Base-by-base conservation (phyloP, 192 early-diverging fungal species). In the Coemansia sp. region DNA sequence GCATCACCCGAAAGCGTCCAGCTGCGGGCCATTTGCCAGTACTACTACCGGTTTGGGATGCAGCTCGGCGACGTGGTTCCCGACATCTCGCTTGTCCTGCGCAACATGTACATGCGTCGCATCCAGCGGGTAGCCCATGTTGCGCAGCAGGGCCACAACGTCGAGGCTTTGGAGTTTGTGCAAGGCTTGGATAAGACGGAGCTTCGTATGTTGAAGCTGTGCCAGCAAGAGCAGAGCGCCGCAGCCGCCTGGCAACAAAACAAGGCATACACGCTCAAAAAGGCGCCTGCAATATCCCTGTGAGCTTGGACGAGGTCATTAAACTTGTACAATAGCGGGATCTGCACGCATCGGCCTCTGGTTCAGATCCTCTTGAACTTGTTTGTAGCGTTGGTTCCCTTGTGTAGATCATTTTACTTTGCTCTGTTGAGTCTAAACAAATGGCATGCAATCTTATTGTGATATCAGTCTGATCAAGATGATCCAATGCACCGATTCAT, bases 41-140 rank as follows among this genome's bases (percentile, higher is more conserved):
- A 81, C 66, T 81, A 45, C 45, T 81, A 75, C 57, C 68, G 75
- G 79, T 72, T 81, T 44, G 79, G 79, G 15, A 54, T 74, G 57
- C 72, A 75, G 65, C 65, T 81, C 25, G 73, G 65, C 45, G 68
- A 81, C 54, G 60, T 81, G 62, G 73, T 72, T 33, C 79, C 79
- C 2, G 79, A 75, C 14, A 54, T 81, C n/a, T 65, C 73, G 17
- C 62, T 64, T 28, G 73, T 81, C 10, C 58, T 81, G 64, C 67
- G 65, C 63, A 66, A 66, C 45, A 75, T 81, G 79, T 81, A 75
- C 47, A 72, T 75, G 68, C 68, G 67, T 47, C 68, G 79, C 10
- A 42, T 81, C 17, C 65, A 63, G 37, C 63, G 59, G 65, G 61
- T 81, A 25, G 79, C 79, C 10, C 68, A 62, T 14, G 59, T 72